Conservation (phyloP, 176 grass and related monocot genomes). For the Aegilops umbellulata region DNA sequence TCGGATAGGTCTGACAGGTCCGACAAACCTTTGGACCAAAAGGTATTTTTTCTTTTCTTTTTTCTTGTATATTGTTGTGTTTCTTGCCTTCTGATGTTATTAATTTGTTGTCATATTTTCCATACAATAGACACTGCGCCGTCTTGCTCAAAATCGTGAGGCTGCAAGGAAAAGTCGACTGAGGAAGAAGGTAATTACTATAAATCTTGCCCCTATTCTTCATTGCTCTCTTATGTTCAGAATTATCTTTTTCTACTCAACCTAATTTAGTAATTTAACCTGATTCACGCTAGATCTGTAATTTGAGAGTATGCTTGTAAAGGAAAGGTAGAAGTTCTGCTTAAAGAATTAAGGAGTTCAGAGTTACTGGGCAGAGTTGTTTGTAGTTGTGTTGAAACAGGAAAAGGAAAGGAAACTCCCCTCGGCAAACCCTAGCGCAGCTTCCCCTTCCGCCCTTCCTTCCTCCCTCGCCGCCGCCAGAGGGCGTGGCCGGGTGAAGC, state of each 20-base stretch:
- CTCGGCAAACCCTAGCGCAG: too few relatives aligned
- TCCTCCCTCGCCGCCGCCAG: too few relatives aligned
- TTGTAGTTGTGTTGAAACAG: neutral
- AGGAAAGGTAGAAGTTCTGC: neutral
- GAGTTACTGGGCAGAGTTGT: neutral
- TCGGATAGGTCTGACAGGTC: conserved; percentile 64
- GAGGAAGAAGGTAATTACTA: conserved; percentile 59
- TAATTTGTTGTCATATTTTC: conserved; percentile 7
- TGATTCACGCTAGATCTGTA: neutral
- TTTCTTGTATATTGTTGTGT: neutral
- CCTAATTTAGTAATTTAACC: neutral
- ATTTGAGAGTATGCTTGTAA: neutral
- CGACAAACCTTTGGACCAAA: conserved; percentile 68
- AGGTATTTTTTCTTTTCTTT: conserved; percentile 28
- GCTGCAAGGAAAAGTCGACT: conserved; percentile 72
- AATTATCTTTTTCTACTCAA: neutral
- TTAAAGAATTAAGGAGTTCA: neutral
- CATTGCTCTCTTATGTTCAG: neutral
- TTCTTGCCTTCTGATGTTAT: neutral
- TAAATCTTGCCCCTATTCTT: neutral
- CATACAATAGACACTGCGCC: conserved; percentile 41
- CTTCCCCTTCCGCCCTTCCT: too few relatives aligned
- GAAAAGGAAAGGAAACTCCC: too few relatives aligned
- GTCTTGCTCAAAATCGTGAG: conserved; percentile 78
- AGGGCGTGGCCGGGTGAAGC: too few relatives aligned